These are phyloP conservation scores for Candida cerambycidarum DNA, from an alignment of 805 yeast genomes.

Conservation along the genomic window DNA sequence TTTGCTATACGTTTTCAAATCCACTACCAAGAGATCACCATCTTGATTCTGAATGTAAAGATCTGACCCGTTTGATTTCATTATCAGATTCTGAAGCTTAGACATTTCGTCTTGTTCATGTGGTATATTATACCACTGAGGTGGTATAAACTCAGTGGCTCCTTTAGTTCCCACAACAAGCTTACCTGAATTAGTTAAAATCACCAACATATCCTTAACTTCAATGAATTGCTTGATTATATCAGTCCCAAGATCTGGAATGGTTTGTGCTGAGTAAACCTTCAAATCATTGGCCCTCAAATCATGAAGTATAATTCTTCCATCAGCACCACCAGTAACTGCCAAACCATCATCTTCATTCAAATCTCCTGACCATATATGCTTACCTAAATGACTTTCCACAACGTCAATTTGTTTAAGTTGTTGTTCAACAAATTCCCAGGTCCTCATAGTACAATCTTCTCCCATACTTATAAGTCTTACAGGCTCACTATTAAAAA, in stretches of 20 bases:
- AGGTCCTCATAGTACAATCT: constrained; percentile 79
- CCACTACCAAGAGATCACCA: constrained; percentile 46
- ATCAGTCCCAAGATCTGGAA: constrained; percentile 49
- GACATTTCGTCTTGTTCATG: constrained; percentile 20
- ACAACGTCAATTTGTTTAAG: constrained; percentile 48
- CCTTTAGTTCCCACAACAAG: constrained; percentile 17
- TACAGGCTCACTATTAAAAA: constrained; percentile 28
- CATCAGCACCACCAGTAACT: constrained; percentile 94
- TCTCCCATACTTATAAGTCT: constrained; percentile 66
- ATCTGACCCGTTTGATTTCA: constrained; percentile 38
- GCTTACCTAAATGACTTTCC: constrained; percentile 78
- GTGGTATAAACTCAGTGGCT: too few species aligned
- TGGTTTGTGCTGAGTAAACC: too few species aligned
- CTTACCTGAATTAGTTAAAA: constrained; percentile 59
- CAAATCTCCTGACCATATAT: constrained; percentile 78
- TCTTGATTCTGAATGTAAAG: constrained; percentile 26
- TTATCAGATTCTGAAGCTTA: constrained; percentile 37
- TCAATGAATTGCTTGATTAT: constrained; percentile 60
- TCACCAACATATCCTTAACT: constrained; percentile 44
- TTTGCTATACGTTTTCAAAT: constrained; percentile 16
- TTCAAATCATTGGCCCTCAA: constrained; percentile 23
- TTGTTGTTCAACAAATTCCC: constrained; percentile 49
- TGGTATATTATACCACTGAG: too few species aligned
- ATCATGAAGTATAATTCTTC: constrained; percentile 68
- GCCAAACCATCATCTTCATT: constrained; percentile 44